Evolutionary conservation across 495 filamentous ascomycete genomes (phyloP).

Genomic region (Pseudoneurospora amorphoporcata): DNA sequence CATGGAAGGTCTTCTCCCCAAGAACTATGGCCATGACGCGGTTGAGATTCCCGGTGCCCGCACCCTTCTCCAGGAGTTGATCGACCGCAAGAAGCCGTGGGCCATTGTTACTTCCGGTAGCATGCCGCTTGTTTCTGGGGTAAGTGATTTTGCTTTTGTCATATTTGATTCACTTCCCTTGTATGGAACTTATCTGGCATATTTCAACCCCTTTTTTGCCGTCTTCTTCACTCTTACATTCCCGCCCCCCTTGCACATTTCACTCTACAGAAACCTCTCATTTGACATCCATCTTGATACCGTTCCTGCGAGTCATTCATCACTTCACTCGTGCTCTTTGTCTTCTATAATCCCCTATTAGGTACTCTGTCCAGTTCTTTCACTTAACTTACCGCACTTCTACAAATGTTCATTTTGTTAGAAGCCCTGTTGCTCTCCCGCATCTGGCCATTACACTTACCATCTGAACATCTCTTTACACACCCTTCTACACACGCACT

Average conservation of each 20-base stretch:
- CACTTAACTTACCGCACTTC: background rate
- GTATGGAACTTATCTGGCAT: no score
- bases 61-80: constrained; percentile 32
- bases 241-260: background rate
- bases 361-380: background rate
- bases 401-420: background rate
- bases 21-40: constrained; percentile 64
- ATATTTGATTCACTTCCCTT: background rate
- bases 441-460: background rate
- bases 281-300: background rate
- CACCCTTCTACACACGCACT: background rate
- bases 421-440: background rate
- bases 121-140: constrained; percentile 62
- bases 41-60: constrained; percentile 67
- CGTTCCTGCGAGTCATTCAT: background rate
- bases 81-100: constrained; percentile 53
- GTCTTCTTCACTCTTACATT: background rate
- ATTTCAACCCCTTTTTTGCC: no score
- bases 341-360: background rate
- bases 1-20: constrained; percentile 69
- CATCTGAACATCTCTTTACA: background rate
- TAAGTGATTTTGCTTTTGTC: constrained; percentile 2
- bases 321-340: background rate
- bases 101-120: constrained; percentile 91
- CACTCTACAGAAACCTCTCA: background rate